Evolutionary conservation across 768 basidiomycete genomes (phyloP), one percentile per base, ranked within the genome.

Genomic region (Auricularia cornea): DNA sequence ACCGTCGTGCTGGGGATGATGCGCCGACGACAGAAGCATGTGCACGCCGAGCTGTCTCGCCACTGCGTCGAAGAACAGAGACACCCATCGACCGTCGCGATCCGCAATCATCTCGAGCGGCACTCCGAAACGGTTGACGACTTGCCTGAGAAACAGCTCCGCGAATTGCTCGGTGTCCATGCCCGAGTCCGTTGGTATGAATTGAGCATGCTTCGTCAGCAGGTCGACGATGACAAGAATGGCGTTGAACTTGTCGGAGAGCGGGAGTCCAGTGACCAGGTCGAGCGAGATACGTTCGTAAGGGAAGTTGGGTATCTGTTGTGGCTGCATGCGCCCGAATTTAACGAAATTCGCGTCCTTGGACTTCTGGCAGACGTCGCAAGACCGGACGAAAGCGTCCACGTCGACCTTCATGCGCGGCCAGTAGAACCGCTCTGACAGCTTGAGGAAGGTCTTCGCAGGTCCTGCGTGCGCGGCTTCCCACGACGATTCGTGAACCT

Each of bases 1-100:
- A 0, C 76, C 73, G 57, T 76, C 71, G 30, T 72, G 67, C 40
- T 75, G 70, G 0, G 74, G 76, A 59, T 75, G 76, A 23, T 64
- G 62, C 0, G 65, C 57, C 0, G 66, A 61, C 0, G 63, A 63
- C 0, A 65, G 41, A 0, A 48, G 41, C 63, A 65, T 63, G 3
- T 35, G 29, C 0, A 54, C 62, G 14, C 48, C 59, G 16, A 67
- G 6, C 5, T 18, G 18, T 28, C 30, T 63, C 0, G 33, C 26
- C 0, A 67, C 60, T 10, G 41, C 60, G 23, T 28, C 44, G 65
- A 65, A 68, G 29, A 68, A 66, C 3, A 63, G 60, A 0, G 60
- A 59, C 0, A 33, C 51, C 67, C 67, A 68, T 4, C 60, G 38
- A 0, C 62, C 59, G 30, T 68, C 69, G 3, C 60, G 62, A 38